Conservation (phyloP, 768 basidiomycete species). For the Chlorophyllum brunneum region DNA sequence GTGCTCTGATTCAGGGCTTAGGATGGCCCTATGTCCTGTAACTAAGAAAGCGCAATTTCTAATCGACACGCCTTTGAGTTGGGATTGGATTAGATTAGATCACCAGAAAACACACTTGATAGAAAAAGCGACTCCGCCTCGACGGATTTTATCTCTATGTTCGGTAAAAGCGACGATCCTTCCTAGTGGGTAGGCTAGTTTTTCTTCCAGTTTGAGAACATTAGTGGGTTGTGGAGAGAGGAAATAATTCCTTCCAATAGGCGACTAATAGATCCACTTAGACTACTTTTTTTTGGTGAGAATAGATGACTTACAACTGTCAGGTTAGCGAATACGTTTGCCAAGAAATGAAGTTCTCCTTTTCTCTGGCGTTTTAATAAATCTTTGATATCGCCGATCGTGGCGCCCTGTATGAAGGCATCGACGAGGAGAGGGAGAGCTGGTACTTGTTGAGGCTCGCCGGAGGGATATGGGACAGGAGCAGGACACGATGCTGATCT, state of each 20-base stretch:
- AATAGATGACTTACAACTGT: slow-evolving; percentile 53
- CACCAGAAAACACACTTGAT: slow-evolving; percentile 62
- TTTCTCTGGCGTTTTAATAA: slow-evolving; percentile 54
- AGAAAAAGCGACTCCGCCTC: slow-evolving; percentile 82
- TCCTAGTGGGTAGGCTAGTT: slow-evolving; percentile 74
- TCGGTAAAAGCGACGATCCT: slow-evolving; percentile 88
- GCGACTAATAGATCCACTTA: slow-evolving; percentile 46
- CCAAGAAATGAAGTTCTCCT: slow-evolving; percentile 84
- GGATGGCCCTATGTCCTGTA: slow-evolving; percentile 64
- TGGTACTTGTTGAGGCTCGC: slow-evolving; percentile 45
- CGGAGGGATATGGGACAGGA: slow-evolving; percentile 68
- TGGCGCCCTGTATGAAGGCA: slow-evolving; percentile 78
- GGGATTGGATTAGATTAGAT: slow-evolving; percentile 1
- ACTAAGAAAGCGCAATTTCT: slow-evolving; percentile 81
- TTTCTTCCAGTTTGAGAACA: slow-evolving; percentile 36
- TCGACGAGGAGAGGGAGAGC: slow-evolving; percentile 85
- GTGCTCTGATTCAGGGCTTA: slow-evolving; percentile 56
- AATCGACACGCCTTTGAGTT: slow-evolving; percentile 13
- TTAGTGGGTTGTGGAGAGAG: slow-evolving; percentile 60
- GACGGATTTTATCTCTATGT: slow-evolving; percentile 79
- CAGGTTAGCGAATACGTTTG: slow-evolving; percentile 92
- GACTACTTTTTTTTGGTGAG: not conserved
- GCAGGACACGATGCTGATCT: slow-evolving; percentile 75
- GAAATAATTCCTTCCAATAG: slow-evolving; percentile 77
- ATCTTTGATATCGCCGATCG: slow-evolving; percentile 45